Conservation (phyloP, 2,329 filamentous ascomycete species). For the Grosmannia serpens region DNA sequence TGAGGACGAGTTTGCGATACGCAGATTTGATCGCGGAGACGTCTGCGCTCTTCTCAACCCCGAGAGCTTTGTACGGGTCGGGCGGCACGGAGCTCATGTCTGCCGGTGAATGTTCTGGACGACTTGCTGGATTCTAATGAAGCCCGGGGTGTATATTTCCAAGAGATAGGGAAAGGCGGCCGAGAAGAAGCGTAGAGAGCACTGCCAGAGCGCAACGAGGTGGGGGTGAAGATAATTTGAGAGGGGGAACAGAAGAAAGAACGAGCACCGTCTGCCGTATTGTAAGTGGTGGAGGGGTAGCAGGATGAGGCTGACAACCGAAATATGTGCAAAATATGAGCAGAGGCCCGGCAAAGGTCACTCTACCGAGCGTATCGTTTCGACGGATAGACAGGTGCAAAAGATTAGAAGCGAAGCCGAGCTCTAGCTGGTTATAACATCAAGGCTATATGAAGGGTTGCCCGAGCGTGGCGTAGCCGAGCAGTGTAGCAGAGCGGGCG, state of each 20-base stretch:
- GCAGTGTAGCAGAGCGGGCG: background rate
- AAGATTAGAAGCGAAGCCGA: background rate
- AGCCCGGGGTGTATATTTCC: background rate
- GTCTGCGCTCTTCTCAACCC: constrained; percentile 61
- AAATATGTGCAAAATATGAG: background rate
- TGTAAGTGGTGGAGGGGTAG: no score
- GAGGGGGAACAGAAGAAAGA: background rate
- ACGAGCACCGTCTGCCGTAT: no score
- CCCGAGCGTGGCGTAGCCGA: background rate
- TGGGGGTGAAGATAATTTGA: background rate
- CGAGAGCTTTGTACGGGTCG: constrained; percentile 72
- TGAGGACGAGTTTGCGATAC: constrained; percentile 76
- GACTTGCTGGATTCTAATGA: background rate
- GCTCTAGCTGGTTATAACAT: background rate
- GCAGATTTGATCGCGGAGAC: constrained; percentile 62
- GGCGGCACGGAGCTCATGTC: constrained; percentile 42
- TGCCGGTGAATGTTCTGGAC: background rate
- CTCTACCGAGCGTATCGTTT: background rate
- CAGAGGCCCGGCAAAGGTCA: background rate
- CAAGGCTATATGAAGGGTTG: background rate
- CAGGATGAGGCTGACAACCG: no score
- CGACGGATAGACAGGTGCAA: background rate
- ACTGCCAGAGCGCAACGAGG: constrained; percentile 1
- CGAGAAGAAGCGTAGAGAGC: background rate
- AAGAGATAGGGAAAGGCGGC: background rate